Base-by-base conservation (phyloP, 192 early-diverging fungal genomes). In the Umbelopsis ramanniana region DNA sequence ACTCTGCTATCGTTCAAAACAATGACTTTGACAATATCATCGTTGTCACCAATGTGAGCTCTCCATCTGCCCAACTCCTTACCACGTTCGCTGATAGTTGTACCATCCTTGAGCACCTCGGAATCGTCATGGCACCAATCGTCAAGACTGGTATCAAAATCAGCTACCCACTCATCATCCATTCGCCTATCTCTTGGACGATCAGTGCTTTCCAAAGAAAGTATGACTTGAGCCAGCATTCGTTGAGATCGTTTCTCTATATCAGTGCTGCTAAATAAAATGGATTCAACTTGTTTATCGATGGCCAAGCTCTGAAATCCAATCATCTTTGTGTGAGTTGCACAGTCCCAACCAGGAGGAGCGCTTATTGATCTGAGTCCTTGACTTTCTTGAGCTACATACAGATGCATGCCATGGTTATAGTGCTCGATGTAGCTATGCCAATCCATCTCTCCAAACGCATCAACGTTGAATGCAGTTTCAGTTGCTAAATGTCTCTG, bases 41-140 rank as follows among this genome's bases (percentile, higher is more conserved):
- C 79, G 40, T 76, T 72, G 26, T 73, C 72, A 22, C 72, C 72
- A 7, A 72, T 50, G 0, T 63, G 68, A 23, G 53, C 38, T 33
- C 63, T 43, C 79, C 79, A 81, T 11, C 70, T 54, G 10, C 79
- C 79, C 10, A 81, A 43, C 54, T 63, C 57, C 26, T 37, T 29
- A 10, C 79, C 79, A 12, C 76, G 60, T 38, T 74, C 52, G 6
- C 50, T 66, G 21, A 68, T 73, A 52, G 50, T 40, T 15, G 29
- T 52, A 10, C 69, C 73, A 29, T 76, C 70, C 9, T 71, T 69
- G 4, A 76, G 19, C 3, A 81, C 47, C 17, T 74, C 69, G 0
- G 72, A 74, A 66, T 81, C 79, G 72, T 81, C 79, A 66, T 81
- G 75, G n/a, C 72, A 76, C 79, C 79, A 81, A 69, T 81, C 79